Conservation (phyloP, 2,329 filamentous ascomycete genomes). For the Penicillium olsonii region DNA sequence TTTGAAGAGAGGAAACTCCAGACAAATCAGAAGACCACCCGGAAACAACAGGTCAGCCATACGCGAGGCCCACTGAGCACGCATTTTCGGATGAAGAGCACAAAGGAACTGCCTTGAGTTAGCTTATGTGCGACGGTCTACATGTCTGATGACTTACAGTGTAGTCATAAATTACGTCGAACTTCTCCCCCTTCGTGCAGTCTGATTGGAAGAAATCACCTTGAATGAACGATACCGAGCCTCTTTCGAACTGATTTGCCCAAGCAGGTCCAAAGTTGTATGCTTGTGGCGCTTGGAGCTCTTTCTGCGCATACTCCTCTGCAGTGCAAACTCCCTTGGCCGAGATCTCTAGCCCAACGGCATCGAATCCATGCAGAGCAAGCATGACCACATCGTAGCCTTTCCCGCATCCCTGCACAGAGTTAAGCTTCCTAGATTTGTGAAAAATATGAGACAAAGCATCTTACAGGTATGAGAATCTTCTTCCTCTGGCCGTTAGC, state of each 20-base stretch:
- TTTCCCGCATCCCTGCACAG: conserved; percentile 32
- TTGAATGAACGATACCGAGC: conserved; percentile 56
- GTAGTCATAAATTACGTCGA: conserved; percentile 68
- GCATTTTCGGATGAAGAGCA: conserved; percentile 57
- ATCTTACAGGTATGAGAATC: conserved; percentile 31
- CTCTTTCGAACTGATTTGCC: conserved; percentile 28
- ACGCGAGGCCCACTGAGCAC: conserved; percentile 57
- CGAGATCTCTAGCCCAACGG: conserved; percentile 33
- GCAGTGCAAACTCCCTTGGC: conserved; percentile 25
- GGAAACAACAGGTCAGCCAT: conserved; percentile 53
- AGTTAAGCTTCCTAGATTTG: neutral
- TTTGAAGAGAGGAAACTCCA: conserved; percentile 47
- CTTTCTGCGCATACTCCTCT: conserved; percentile 17
- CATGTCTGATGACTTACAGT: conserved; percentile 46
- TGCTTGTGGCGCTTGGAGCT: conserved; percentile 18
- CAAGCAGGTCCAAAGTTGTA: conserved; percentile 20
- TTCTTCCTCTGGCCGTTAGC: conserved; percentile 23
- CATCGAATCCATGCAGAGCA: conserved; percentile 35
- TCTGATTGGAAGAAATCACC: conserved; percentile 69
- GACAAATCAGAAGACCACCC: conserved; percentile 57
- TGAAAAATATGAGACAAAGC: neutral
- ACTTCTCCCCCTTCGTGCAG: conserved; percentile 48
- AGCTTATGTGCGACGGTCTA: neutral
- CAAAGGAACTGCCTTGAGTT: conserved; percentile 62
- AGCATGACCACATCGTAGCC: conserved; percentile 37